Conservation (phyloP, 2,329 filamentous ascomycete species). For the Falciphora oryzae region DNA sequence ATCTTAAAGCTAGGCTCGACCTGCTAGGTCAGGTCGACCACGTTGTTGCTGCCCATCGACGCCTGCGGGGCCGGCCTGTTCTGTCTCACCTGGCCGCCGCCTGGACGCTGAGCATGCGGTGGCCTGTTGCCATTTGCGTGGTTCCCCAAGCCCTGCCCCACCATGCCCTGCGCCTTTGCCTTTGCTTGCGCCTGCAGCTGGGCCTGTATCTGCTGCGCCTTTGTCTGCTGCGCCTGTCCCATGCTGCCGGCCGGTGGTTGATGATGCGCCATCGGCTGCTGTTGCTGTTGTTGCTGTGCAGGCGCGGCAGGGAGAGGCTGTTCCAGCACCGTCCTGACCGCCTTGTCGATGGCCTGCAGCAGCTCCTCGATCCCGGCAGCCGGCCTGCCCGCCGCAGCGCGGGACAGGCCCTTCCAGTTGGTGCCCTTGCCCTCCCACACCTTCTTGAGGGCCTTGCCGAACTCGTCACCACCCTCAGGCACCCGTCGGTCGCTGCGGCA, state of each 20-base stretch:
- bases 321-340: conserved; percentile 30
- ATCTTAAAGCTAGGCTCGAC: background rate
- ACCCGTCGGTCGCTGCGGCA: conserved; percentile 29
- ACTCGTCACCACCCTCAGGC: conserved; percentile 21
- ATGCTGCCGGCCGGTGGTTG: too few relatives aligned
- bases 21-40: conserved; percentile 6
- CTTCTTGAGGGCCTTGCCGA: conserved; percentile 34
- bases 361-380: conserved; percentile 37
- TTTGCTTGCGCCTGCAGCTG: background rate
- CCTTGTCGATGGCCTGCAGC: conserved; percentile 41
- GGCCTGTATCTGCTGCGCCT: conserved; percentile 3
- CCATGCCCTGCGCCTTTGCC: background rate
- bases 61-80: conserved; percentile 6
- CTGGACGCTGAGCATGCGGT: background rate
- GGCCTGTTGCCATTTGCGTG: conserved; percentile 1
- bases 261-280: background rate
- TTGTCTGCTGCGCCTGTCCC: background rate
- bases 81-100: conserved; percentile 8
- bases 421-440: conserved; percentile 40
- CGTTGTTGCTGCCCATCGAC: conserved; percentile 1
- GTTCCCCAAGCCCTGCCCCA: background rate
- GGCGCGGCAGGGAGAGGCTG: conserved; percentile 10
- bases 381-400: conserved; percentile 38
- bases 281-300: conserved; percentile 1
- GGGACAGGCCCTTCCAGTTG: conserved; percentile 42